Evolutionary conservation across 2,329 filamentous ascomycete species (phyloP), one percentile per base, ranked within the genome.

Genomic region (Apiospora saccharicola): DNA sequence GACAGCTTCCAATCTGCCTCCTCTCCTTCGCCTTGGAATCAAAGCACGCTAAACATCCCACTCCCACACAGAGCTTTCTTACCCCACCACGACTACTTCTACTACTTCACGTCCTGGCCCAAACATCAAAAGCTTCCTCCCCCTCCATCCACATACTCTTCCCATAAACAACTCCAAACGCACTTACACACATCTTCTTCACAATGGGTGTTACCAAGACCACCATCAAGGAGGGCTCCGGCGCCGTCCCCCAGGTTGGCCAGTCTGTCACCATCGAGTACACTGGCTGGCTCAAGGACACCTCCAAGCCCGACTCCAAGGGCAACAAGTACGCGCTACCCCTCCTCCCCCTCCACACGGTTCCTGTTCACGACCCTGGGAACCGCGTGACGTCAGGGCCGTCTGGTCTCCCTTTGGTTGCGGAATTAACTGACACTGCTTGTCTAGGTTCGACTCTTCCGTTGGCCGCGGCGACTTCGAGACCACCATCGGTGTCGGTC

Each of bases 241-340:
- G 87, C 72, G 81, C 90, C 78, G 86, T 83, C 75, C 93, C 96
- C 72, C 80, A 84, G 76, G 78, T 80, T 22, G 93, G 94, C 76
- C 91, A 98, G 82, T 90, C 85, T 37, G 94, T 98, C 79, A 90
- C 89, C 80, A 97, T 98, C 80, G 90, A 96, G 85, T 98, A 98
- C 88, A 96, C 93, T 57, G 96, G 96, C 78, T 98, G 87, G 85
- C 88, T 98, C 75, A 93, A 92, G 84, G 92, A 97, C 79, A 79
- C 85, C 30, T 84, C 80, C 75, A 84, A 90, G 81, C 83, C 88
- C 24, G 68, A 90, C 72, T 86, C 89, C 79, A 90, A 93, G 88
- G 95, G 95, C 78, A 84, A 82, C 37, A 81, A 94, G 95, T 97
- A 86, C 79, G 92, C 84, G 24, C 71, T 49, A 46, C 19, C n/a